These are phyloP conservation scores for Mikania micrantha DNA, from an alignment of 129 eudicot species.

Conservation along the genomic window DNA sequence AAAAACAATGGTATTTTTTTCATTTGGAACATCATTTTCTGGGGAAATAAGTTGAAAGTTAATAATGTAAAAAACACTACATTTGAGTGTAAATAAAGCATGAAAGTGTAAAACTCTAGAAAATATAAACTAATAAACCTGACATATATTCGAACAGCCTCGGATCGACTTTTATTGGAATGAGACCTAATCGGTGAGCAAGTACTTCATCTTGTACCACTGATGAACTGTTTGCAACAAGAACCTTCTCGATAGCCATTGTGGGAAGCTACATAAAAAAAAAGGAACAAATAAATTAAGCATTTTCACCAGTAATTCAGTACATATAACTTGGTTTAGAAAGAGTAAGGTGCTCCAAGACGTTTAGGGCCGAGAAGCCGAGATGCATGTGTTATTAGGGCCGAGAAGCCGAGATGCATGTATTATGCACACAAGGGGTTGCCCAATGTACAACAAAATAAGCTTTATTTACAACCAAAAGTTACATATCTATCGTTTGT, in stretches of 20 bases:
- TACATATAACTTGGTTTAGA: neutral
- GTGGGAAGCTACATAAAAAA: constrained; percentile 63
- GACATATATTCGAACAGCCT: constrained; percentile 82
- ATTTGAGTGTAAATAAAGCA: neutral
- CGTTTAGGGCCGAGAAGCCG: no score
- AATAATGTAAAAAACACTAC: neutral
- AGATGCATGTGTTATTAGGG: no score
- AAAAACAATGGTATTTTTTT: constrained; percentile 84
- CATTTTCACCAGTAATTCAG: neutral
- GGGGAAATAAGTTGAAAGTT: neutral
- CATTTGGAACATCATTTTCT: constrained; percentile 80
- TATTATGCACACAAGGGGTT: no score
- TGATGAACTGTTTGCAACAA: constrained; percentile 81
- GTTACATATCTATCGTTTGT: no score
- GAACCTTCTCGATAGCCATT: constrained; percentile 96
- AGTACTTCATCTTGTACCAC: constrained; percentile 94
- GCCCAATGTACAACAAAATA: no score
- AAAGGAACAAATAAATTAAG: neutral
- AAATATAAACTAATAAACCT: constrained; percentile 60
- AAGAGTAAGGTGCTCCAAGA: neutral
- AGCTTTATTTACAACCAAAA: no score
- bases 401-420: no score
- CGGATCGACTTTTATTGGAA: constrained; percentile 83
- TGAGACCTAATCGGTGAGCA: constrained; percentile 84
- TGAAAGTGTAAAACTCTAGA: neutral